Base-by-base conservation (phyloP, 352 stramenopile genomes). In the Discostella stelligera region DNA sequence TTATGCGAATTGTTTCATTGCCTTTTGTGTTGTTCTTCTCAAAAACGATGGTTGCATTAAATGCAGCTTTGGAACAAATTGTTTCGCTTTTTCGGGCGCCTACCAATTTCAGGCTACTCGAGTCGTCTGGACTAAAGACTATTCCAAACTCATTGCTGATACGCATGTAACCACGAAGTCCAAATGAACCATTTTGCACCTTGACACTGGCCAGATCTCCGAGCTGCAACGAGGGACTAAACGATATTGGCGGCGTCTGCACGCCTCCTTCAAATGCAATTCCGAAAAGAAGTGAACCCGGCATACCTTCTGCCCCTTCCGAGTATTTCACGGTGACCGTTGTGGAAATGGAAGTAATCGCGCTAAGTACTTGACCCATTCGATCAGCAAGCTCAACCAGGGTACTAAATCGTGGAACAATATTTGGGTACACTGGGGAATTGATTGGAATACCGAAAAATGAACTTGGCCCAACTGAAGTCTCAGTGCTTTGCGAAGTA, bases 341-440 rank as follows among this genome's bases (percentile, higher is more conserved):
- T 56, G 75, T 72, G 9, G 41, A 10, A 16, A 71, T 60, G 14
- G 21, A 27, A 3, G 75, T 75, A 44, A 66, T 59, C 13, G 52
- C 52, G 32, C 55, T 77, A 13, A 83, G 52, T 11, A 67, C 70
- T 50, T 66, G 16, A 10, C 48, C 25, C 41, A 83, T 79, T 18
- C 37, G 55, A 53, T 68, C 20, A 41, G 65, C 52, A 6, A 83
- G 52, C 21, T 79, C 69, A 25, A 55, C 32, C 39, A 83, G 37
- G 7, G 63, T 79, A 6, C 20, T 71, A 41, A 83, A 83, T 2
- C 52, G 9, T 13, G 75, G 75, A 55, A 79, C 62, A 56, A 76
- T 55, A 8, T 25, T 48, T 14, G 75, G 56, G 23, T 53, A 16
- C 0, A 60, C 44, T 30, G 75, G 54, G 3, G 52, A 48, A 39